Percentiles rank a stretch among this genome's conserved stretches.
These are phyloP conservation scores for Komagataella pseudopastoris DNA, from an alignment of 805 yeast species.

Conservation along the genomic window DNA sequence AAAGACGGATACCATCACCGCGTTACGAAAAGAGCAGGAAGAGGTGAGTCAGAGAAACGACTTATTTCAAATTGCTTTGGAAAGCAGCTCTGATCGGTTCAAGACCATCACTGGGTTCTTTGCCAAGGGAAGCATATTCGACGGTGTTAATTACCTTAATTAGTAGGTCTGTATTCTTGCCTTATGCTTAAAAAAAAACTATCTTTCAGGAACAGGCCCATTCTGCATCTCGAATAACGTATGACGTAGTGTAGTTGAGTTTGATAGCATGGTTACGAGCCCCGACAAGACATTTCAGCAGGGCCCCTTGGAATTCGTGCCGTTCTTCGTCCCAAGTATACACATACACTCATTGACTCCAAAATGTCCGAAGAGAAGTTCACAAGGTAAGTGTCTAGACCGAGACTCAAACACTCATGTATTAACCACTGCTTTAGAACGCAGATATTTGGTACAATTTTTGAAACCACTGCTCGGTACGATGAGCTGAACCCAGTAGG, in stretches of 20 bases:
- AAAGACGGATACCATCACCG: slow-evolving; percentile 54
- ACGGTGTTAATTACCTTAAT: neutral
- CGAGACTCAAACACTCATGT: neutral
- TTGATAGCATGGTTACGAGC: neutral
- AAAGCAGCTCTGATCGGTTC: slow-evolving; percentile 46
- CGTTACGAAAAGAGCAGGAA: slow-evolving; percentile 44
- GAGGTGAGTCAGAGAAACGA: slow-evolving; percentile 51
- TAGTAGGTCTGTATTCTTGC: neutral
- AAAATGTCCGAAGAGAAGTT: slow-evolving; percentile 2
- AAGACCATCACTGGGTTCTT: slow-evolving; percentile 69
- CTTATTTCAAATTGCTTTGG: slow-evolving; percentile 43
- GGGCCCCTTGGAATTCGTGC: neutral
- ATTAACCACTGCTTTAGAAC: slow-evolving; percentile 30
- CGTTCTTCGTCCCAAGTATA: neutral
- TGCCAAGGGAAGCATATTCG: slow-evolving; percentile 47
- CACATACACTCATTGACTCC: neutral
- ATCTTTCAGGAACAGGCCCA: no score
- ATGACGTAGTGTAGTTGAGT: neutral
- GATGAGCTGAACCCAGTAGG: slow-evolving; percentile 94
- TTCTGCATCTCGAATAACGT: neutral
- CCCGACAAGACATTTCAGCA: neutral
- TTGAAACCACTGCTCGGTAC: slow-evolving; percentile 84
- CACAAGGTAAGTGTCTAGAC: neutral
- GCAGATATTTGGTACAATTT: slow-evolving; percentile 90
- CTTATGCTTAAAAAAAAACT: no score